Base-by-base conservation (phyloP, 768 basidiomycete genomes). In the Hebeloma cylindrosporum region DNA sequence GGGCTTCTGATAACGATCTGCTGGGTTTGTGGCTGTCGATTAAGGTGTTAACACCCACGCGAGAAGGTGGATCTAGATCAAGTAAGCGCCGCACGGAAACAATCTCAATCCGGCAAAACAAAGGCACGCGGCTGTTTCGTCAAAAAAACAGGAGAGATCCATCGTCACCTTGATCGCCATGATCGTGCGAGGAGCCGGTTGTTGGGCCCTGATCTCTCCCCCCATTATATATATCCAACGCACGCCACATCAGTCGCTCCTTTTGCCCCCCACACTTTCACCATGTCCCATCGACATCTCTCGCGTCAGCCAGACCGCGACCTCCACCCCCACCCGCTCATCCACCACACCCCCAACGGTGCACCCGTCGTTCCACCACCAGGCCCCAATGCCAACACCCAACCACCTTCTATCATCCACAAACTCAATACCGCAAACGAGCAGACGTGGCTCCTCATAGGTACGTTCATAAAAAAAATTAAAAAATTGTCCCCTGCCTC, bases 371-470 rank as follows among this genome's bases (percentile, higher is more conserved):
- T 7, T 59, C 69, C 20, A 71, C 69, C 50, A 67, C 70, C 3
- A 65, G 74, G 4, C 82, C 62, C 80, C 40, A 83, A 84, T 52
- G 82, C 82, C 67, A 62, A 64, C 47, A 54, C 68, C 47, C 66
- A 74, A 57, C 78, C 77, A 2, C 74, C 82, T 27, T 69, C 63
- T 49, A 78, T 82, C 40, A 80, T 89, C 48, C 80, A 85, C 66
- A 89, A 89, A 52, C 77, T 96, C 41, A 82, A 86, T 16, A 71
- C 76, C 26, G 90, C 93, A 39, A 95, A 96, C 66, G 93, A 95
- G 62, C 86, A 91, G 66, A 95, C 93, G 31, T 96, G 93, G 93
- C 80, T 93, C 51, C 71, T 94, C 57, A 93, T 95, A 64, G 93
- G 93, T 90, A 28, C 45, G 78, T 61, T n/a, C n/a, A n/a, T n/a